phyloP scores from a whole-genome alignment of 106 monocot species.

The Alisma plantagoaquatica region DNA sequence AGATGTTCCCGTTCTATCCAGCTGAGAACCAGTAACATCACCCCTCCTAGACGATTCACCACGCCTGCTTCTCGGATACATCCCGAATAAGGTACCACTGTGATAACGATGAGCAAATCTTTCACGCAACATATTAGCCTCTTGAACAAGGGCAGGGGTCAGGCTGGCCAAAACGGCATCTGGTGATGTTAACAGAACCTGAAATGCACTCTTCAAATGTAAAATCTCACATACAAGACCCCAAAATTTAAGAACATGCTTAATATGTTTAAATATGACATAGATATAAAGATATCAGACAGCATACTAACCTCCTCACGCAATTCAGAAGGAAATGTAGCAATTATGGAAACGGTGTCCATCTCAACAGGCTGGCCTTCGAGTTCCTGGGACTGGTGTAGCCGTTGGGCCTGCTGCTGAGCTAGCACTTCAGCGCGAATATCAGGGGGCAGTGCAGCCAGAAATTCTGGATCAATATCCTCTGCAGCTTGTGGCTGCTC shows the following conservation, averaged over 20 bases:
- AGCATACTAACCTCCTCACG: conserved; percentile 67
- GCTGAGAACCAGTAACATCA: conserved; percentile 37
- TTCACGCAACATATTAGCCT: conserved; percentile 95
- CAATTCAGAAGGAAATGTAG: conserved; percentile 97
- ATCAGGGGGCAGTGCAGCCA: conserved; percentile 98
- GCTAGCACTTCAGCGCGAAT: conserved; percentile 92
- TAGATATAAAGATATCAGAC: not conserved
- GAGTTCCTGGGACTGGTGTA: conserved; percentile 76
- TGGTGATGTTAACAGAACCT: conserved; percentile 95
- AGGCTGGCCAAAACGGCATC: conserved; percentile 81
- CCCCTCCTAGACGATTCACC: conserved; percentile 75
- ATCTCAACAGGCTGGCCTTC: conserved; percentile 99
- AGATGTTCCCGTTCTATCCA: conserved; percentile 42
- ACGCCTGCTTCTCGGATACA: conserved; percentile 70
- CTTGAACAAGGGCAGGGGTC: conserved; percentile 95
- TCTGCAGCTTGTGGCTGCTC: conserved; percentile 59
- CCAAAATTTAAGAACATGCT: not conserved
- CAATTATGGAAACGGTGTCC: conserved; percentile 99
- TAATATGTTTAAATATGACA: too few species aligned
- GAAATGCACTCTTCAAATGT: conserved; percentile 9
- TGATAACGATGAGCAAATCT: conserved; percentile 92
- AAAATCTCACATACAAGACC: not conserved
- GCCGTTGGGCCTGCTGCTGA: conserved; percentile 86
- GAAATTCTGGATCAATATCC: conserved; percentile 99
- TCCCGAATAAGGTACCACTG: conserved; percentile 61